Evolutionary conservation across 352 stramenopile species (phyloP).

Genomic region (Poterioochromonas sp.): DNA sequence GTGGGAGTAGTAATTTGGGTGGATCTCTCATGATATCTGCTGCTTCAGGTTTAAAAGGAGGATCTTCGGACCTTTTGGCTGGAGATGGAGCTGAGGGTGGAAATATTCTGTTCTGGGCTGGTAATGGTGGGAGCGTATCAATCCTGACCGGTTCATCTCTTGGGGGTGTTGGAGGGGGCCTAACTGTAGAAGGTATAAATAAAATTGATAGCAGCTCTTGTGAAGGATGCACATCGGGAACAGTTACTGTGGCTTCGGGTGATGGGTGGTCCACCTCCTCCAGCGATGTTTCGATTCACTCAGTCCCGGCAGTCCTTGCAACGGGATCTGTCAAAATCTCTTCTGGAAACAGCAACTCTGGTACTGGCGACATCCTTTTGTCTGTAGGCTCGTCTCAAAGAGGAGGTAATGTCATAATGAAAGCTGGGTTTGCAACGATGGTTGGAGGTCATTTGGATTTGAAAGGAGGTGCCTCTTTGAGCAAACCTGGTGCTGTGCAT

Average conservation of each 20-base stretch:
- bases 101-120: background rate
- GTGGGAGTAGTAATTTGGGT: too few relatives aligned
- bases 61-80: too few relatives aligned
- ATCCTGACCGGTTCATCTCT: background rate
- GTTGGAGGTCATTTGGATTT: background rate
- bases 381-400: background rate
- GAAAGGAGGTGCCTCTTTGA: background rate
- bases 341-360: background rate
- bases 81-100: background rate
- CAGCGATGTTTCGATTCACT: background rate
- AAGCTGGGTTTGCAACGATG: background rate
- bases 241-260: background rate
- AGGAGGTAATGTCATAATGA: background rate
- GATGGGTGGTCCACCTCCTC: background rate
- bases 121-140: conserved; percentile 16
- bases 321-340: background rate
- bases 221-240: background rate
- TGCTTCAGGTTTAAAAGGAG: too few relatives aligned
- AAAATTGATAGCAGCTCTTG: background rate
- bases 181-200: background rate
- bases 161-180: background rate
- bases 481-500: background rate
- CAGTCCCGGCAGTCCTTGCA: background rate
- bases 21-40: too few relatives aligned
- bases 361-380: background rate